phyloP scores from a whole-genome alignment of 2,329 filamentous ascomycete species.

The Monilinia fructigena region DNA sequence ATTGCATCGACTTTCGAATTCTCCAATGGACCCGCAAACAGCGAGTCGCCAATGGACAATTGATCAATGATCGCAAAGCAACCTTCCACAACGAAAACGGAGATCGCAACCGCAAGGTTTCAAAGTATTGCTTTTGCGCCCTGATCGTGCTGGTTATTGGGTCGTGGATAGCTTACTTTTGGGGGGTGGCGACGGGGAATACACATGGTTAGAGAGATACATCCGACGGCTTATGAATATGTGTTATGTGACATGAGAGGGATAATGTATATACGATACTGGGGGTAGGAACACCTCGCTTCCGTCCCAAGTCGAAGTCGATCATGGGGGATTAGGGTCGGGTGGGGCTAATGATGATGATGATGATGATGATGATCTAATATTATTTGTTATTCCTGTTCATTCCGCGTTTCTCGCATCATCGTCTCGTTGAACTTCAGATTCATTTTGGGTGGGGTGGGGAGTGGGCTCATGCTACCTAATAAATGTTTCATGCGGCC shows the following conservation, averaged over 20 bases:
- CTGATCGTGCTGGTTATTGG: slow-evolving; percentile 1
- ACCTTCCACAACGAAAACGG: slow-evolving; percentile 14
- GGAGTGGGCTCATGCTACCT: no score
- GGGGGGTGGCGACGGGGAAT: slow-evolving; percentile 15
- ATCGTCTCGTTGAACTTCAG: no score
- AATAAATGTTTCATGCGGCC: no score
- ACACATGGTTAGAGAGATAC: neutral
- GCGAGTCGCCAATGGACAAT: neutral
- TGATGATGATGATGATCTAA: no score
- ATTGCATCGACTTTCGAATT: slow-evolving; percentile 7
- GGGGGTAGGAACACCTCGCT: neutral
- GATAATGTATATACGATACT: neutral
- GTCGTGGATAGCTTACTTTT: slow-evolving; percentile 17
- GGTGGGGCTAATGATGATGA: no score
- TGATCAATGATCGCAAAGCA: slow-evolving; percentile 12
- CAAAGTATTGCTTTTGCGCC: neutral
- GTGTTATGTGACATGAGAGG: neutral
- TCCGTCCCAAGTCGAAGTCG: no score
- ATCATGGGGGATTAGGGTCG: no score
- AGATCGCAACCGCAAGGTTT: neutral
- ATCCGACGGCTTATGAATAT: neutral
- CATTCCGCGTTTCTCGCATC: no score
- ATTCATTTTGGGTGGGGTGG: no score
- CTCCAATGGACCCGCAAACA: slow-evolving; percentile 20
- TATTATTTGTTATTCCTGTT: no score